phyloP scores from a whole-genome alignment of 2,329 filamentous ascomycete species.

The Phialophora tarda region DNA sequence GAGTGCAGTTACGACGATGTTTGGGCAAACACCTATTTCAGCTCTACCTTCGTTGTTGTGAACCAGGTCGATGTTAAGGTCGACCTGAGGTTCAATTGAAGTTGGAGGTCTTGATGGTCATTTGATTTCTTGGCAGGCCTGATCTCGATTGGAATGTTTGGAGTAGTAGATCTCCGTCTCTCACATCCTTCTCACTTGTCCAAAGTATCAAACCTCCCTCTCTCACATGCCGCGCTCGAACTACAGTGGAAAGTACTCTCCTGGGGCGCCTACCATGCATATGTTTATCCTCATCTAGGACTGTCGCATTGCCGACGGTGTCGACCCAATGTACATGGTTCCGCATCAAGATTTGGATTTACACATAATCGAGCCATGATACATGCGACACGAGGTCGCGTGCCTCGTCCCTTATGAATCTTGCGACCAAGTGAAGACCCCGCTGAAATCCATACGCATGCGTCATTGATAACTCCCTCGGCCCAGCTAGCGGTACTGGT shows the following conservation, averaged over 20 bases:
- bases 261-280: not conserved
- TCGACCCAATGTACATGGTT: not conserved
- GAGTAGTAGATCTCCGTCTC: not conserved
- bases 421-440: not conserved
- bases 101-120: not conserved
- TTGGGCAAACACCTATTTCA: not conserved
- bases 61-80: not conserved
- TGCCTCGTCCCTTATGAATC: not conserved
- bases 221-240: not conserved
- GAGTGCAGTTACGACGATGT: not conserved
- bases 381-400: not conserved
- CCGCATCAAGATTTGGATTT: not conserved
- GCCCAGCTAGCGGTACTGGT: not conserved
- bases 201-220: too few relatives aligned
- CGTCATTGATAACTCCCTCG: not conserved
- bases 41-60: not conserved
- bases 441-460: not conserved
- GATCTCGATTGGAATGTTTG: not conserved
- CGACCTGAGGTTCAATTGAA: slow-evolving; percentile 1
- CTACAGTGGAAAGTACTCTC: not conserved
- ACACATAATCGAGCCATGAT: not conserved
- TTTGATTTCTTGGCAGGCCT: slow-evolving; percentile 6
- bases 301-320: not conserved
- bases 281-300: not conserved
- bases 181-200: not conserved